Conservation (phyloP, 2,329 filamentous ascomycete species). For the Talaromyces sp. region DNA sequence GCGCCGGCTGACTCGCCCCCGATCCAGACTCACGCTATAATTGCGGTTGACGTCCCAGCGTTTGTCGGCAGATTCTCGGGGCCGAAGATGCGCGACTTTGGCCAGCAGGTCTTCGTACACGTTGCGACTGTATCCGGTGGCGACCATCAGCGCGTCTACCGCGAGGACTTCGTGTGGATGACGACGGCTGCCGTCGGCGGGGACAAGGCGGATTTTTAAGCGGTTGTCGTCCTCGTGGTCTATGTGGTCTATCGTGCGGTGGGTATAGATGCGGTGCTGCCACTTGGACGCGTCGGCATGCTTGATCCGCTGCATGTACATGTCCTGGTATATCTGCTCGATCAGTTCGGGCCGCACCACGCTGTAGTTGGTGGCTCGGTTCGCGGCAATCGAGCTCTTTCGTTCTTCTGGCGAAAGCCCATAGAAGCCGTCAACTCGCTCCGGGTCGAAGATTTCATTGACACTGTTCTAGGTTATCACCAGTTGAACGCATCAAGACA, state of each 20-base stretch:
- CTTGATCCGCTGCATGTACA: conserved; percentile 79
- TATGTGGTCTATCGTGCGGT: conserved; percentile 62
- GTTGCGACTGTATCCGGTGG: conserved; percentile 78
- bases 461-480: conserved; percentile 52
- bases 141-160: conserved; percentile 77
- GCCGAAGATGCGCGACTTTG: conserved; percentile 62
- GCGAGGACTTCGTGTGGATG: conserved; percentile 59
- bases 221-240: conserved; percentile 44
- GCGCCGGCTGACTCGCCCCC: conserved; percentile 62
- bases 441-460: conserved; percentile 94
- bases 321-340: conserved; percentile 78
- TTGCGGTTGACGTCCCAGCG: conserved; percentile 68
- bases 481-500: background rate
- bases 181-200: conserved; percentile 29
- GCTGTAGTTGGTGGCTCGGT: conserved; percentile 87
- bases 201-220: conserved; percentile 59
- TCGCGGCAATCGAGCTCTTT: conserved; percentile 57
- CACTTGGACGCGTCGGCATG: conserved; percentile 67
- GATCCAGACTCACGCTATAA: conserved; percentile 70
- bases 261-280: conserved; percentile 75
- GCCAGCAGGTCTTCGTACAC: conserved; percentile 74
- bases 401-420: conserved; percentile 61
- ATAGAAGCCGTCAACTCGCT: conserved; percentile 73
- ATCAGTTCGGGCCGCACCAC: conserved; percentile 89
- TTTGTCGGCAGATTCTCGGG: conserved; percentile 46